Percentiles rank a stretch among this genome's conserved stretches.
Evolutionary conservation across 1,284 basidiomycete species (phyloP).

Genomic region (Pseudozyma pruni): DNA sequence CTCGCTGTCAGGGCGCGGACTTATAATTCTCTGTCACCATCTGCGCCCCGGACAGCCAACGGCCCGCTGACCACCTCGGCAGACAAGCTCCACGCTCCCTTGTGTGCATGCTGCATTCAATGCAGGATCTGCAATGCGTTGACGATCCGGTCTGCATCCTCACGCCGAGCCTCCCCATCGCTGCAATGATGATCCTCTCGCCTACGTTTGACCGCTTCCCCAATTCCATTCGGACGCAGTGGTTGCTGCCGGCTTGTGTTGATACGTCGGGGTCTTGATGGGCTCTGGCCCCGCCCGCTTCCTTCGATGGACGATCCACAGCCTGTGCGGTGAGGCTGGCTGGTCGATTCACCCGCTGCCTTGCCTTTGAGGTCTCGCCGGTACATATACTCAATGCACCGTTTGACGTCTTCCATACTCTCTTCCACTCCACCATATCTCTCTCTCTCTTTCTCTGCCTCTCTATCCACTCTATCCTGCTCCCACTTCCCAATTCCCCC

Average conservation of each 20-base stretch:
- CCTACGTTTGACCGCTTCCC: background rate
- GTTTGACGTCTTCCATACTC: constrained; percentile 15
- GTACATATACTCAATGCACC: constrained; percentile 30
- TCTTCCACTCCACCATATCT: constrained; percentile 22
- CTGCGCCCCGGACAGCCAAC: background rate
- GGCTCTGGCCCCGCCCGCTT: background rate
- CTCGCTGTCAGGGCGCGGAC: background rate
- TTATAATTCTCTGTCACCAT: too few species aligned
- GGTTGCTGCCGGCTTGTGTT: background rate
- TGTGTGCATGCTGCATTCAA: constrained; percentile 5
- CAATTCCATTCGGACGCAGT: background rate
- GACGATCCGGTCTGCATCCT: constrained; percentile 25
- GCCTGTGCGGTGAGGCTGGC: too few species aligned
- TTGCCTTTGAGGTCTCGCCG: background rate
- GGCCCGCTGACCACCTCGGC: too few species aligned
- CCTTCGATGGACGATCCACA: background rate
- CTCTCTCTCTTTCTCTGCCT: constrained; percentile 9
- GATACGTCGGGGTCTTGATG: background rate
- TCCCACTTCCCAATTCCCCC: background rate
- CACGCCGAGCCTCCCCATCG: constrained; percentile 14
- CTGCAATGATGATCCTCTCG: background rate
- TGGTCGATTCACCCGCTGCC: background rate
- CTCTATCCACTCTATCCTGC: background rate
- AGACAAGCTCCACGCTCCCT: too few species aligned
- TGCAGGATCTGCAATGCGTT: constrained; percentile 34